Evolutionary conservation across 768 basidiomycete species (phyloP).

Genomic region (Termitomyces titanicus): DNA sequence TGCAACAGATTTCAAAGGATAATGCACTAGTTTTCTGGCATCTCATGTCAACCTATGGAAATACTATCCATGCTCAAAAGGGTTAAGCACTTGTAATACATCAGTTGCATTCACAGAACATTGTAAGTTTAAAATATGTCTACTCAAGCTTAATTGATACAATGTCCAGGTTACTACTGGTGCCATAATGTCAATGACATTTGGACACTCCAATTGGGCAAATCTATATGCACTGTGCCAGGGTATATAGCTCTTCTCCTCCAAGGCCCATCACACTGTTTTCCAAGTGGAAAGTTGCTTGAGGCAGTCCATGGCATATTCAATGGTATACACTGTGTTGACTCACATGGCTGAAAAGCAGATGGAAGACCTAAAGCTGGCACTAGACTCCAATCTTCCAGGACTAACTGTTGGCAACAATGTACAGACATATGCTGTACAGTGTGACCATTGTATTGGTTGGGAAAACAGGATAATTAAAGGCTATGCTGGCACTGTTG

Average conservation of each 20-base stretch:
- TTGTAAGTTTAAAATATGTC: too few relatives aligned
- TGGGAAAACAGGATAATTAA: slow-evolving; percentile 10
- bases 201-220: background rate
- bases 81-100: too few relatives aligned
- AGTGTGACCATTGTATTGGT: slow-evolving; percentile 10
- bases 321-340: background rate
- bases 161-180: too few relatives aligned
- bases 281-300: background rate
- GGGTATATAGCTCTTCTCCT: background rate
- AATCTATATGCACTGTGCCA: background rate
- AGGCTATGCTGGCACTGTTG: slow-evolving; percentile 11
- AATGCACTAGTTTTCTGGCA: slow-evolving; percentile 12
- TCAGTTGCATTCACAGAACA: too few relatives aligned
- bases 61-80: background rate
- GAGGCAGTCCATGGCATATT: background rate
- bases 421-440: slow-evolving; percentile 10
- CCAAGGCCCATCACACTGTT: background rate
- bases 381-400: background rate
- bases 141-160: too few relatives aligned
- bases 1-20: slow-evolving; percentile 7
- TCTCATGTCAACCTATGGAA: slow-evolving; percentile 8
- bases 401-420: slow-evolving; percentile 9
- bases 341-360: background rate
- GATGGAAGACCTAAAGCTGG: background rate
- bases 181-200: too few relatives aligned